Evolutionary conservation across 2,329 filamentous ascomycete genomes (phyloP), one percentile per base, ranked within the genome.

Genomic region (Penicillium griseofulvum): DNA sequence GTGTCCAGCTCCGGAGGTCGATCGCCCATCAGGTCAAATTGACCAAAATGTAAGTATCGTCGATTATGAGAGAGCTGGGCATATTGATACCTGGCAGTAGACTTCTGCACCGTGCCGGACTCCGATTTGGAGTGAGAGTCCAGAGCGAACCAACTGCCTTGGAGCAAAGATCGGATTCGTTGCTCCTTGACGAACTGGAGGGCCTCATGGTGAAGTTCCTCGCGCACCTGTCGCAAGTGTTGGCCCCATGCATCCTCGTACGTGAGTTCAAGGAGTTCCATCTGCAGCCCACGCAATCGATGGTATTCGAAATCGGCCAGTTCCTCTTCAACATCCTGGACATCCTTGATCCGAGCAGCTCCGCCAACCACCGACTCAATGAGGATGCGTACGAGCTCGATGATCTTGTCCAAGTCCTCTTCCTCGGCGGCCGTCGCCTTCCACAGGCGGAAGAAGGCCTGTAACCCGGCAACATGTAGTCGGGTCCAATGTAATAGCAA

Each of bases 101-200:
- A 69, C 50, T 73, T 75, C 56, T 68, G 77, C 58, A 69, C 75
- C 59, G 69, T 71, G 49, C 73, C 80, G 61, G 29, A 28, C 28
- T 79, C 83, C 69, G 68, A 74, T 67, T 72, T 77, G 62, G 75
- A 81, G 73, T 73, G 81, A 75, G 70, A 77, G 71, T 76, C 72
- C 44, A 77, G 75, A 4, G 83, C 80, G 63, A 97, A 99, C 94
- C 94, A 99, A 10, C 89, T 87, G 7, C 94, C 94, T 63, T 90
- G 83, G 4, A 97, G 82, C 37, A 99, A 79, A 69, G 92, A 97
- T 51, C 94, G 84, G 58, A 97, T 89, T 36, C 94, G 86, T 73
- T 99, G 94, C 76, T 99, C 94, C 74, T 96, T 97, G 74, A 97
- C 90, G 68, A 99, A 99, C 67, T 96, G 90, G 51, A 97, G 77